These are phyloP conservation scores for Populus hybrid DNA, from an alignment of 441 rosid genomes.

Conservation along the genomic window DNA sequence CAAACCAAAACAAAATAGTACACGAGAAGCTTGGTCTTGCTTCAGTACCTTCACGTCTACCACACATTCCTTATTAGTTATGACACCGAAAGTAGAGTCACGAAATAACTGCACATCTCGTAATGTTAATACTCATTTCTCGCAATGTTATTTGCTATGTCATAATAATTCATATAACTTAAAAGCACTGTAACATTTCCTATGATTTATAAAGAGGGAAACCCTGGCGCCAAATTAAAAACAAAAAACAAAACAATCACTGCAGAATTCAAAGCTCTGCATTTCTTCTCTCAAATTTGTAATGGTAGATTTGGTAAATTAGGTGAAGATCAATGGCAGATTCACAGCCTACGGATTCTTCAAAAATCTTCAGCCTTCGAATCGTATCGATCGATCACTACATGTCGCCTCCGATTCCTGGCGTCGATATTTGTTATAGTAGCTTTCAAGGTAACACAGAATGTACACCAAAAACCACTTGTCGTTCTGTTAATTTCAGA, in stretches of 20 bases:
- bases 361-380: conserved; percentile 68
- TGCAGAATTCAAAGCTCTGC: not conserved
- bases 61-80: not conserved
- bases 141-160: not conserved
- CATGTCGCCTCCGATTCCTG: conserved; percentile 82
- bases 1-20: not conserved
- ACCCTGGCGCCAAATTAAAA: not conserved
- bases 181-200: not conserved
- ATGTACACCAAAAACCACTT: not conserved
- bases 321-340: conserved; percentile 32
- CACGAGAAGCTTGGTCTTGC: not conserved
- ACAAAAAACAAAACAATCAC: not conserved
- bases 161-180: not conserved
- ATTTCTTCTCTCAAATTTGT: not conserved
- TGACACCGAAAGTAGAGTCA: not conserved
- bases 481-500: not conserved
- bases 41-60: not conserved
- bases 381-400: conserved; percentile 81
- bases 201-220: too few relatives aligned
- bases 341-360: conserved; percentile 33
- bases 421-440: conserved; percentile 70
- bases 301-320: not conserved
- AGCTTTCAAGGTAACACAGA: conserved; percentile 63
- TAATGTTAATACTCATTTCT: not conserved
- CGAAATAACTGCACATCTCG: not conserved